Conservation (phyloP, 2,329 filamentous ascomycete species). For the Fusarium fujikuroi region DNA sequence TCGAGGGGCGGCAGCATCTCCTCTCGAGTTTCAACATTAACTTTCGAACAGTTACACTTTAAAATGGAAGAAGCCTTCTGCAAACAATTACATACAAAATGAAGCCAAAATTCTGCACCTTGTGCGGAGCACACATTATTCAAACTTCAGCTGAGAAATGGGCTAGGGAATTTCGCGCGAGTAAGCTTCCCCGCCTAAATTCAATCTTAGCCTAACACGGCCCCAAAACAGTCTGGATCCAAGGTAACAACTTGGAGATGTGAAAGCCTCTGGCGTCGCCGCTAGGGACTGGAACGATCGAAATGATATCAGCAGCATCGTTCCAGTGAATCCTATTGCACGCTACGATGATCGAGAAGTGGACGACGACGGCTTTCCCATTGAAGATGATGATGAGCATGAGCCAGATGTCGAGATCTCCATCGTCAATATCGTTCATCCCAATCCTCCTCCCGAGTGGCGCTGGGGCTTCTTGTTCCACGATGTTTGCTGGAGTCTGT, state of each 20-base stretch:
- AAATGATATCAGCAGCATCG: accelerated
- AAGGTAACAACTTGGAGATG: not conserved
- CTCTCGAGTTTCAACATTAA: not conserved
- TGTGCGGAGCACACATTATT: constrained; percentile 4
- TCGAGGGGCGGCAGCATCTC: not conserved
- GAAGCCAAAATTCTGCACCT: not conserved
- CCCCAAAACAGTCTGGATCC: constrained; percentile 7
- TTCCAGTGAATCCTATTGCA: not conserved
- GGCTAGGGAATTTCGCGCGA: constrained; percentile 17
- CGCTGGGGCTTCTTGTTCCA: constrained; percentile 22
- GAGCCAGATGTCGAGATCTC: not conserved
- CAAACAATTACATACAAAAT: accelerated
- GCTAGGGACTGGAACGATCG: not conserved
- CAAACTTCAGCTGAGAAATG: not conserved
- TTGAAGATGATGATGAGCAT: not conserved
- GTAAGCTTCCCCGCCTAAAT: not conserved
- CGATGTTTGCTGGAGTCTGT: constrained; percentile 23
- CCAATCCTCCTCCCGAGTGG: not conserved
- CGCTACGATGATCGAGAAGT: constrained; percentile 1
- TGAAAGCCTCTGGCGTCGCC: constrained; percentile 22
- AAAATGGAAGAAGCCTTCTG: not conserved
- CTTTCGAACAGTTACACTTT: too few relatives aligned
- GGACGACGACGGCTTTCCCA: not conserved
- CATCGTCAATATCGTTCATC: accelerated
- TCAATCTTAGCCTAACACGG: not conserved